Evolutionary conservation across 1,139 yeast genomes (phyloP).

Genomic region (Kodamaea alishanica): DNA sequence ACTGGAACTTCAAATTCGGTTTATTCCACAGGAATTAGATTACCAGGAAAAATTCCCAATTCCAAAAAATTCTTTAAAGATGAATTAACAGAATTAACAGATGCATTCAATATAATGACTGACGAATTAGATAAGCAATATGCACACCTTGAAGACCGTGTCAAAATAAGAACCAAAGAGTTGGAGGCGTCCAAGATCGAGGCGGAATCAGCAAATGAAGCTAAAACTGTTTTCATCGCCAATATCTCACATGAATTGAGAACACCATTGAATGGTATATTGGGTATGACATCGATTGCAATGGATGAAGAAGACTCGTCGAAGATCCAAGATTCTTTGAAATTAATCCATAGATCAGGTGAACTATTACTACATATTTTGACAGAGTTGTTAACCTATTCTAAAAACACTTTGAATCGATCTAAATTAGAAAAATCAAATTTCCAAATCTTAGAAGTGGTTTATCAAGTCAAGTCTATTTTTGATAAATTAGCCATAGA

Average conservation of each 20-base stretch:
- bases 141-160: constrained; percentile 81
- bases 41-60: constrained; percentile 51
- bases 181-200: constrained; percentile 82
- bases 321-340: constrained; percentile 62
- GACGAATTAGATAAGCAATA: constrained; percentile 83
- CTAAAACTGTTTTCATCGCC: constrained; percentile 91
- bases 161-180: constrained; percentile 82
- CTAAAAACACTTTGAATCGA: constrained; percentile 83
- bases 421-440: constrained; percentile 80
- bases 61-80: constrained; percentile 67
- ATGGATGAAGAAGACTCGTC: constrained; percentile 73
- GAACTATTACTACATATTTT: constrained; percentile 81
- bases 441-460: constrained; percentile 71
- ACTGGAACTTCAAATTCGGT: constrained; percentile 30
- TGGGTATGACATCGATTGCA: constrained; percentile 94
- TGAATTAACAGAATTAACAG: constrained; percentile 83
- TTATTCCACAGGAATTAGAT: constrained; percentile 38
- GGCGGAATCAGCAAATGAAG: constrained; percentile 93
- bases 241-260: constrained; percentile 93
- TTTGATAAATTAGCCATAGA: constrained; percentile 81
- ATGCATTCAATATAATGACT: constrained; percentile 88
- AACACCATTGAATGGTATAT: constrained; percentile 91
- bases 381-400: constrained; percentile 83
- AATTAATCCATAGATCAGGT: constrained; percentile 82
- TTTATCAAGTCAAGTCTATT: constrained; percentile 80